phyloP scores from a whole-genome alignment of 768 basidiomycete species.

The Russula sp. region DNA sequence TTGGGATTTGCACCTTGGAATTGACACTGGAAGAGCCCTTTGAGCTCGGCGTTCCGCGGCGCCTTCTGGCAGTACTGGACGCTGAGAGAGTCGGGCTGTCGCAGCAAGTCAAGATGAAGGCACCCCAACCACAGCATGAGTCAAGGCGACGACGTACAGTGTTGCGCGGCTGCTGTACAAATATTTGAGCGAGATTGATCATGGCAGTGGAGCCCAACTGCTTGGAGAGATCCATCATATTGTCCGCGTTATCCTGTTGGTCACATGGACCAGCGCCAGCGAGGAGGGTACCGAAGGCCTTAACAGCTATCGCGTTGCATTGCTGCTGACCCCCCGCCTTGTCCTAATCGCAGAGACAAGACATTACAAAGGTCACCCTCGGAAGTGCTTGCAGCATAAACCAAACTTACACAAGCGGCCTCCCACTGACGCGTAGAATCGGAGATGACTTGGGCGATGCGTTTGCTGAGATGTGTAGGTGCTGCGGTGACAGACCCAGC shows the following conservation, averaged over 20 bases:
- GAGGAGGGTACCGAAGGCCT: constrained; percentile 54
- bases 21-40: constrained; percentile 56
- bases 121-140: neutral
- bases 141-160: constrained; percentile 35
- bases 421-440: constrained; percentile 41
- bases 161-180: constrained; percentile 53
- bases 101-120: neutral
- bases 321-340: constrained; percentile 50
- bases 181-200: constrained; percentile 49
- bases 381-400: neutral
- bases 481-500: constrained; percentile 32
- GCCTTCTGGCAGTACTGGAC: constrained; percentile 51
- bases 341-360: constrained; percentile 30
- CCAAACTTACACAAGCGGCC: constrained; percentile 40
- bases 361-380: neutral
- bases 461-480: constrained; percentile 35
- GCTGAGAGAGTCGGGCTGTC: constrained; percentile 38
- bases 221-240: constrained; percentile 47
- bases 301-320: constrained; percentile 53
- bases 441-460: constrained; percentile 42
- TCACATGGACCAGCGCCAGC: constrained; percentile 38
- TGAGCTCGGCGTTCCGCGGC: constrained; percentile 46
- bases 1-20: constrained; percentile 41
- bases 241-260: constrained; percentile 45
- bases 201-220: constrained; percentile 41